Evolutionary conservation across 768 basidiomycete genomes (phyloP).

Genomic region (Podaxis rugospora): DNA sequence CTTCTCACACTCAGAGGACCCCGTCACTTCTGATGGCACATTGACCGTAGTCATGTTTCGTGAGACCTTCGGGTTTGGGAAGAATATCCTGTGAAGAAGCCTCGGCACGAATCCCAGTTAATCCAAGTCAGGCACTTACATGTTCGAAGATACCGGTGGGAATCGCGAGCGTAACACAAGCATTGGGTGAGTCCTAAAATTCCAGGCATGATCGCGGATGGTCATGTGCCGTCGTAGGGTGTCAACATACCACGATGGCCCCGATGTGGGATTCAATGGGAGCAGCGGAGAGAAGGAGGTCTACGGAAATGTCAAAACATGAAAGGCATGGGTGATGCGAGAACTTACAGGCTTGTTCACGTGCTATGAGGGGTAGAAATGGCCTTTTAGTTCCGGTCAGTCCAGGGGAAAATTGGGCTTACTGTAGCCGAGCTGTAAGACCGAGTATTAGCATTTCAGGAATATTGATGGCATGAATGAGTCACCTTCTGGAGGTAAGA

Average conservation of each 20-base stretch:
- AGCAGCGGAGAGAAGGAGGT: conserved; percentile 64
- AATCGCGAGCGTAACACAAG: conserved; percentile 69
- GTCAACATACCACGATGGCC: conserved; percentile 54
- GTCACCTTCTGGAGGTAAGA: conserved; percentile 64
- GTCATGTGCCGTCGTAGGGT: neutral
- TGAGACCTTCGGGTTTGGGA: conserved; percentile 59
- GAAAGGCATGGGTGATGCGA: neutral
- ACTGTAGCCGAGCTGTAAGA: conserved; percentile 66
- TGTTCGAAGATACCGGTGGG: conserved; percentile 78
- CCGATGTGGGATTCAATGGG: conserved; percentile 68
- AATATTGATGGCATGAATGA: neutral
- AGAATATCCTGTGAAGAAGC: conserved; percentile 50
- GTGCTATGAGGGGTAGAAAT: conserved; percentile 36
- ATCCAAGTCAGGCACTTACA: conserved; percentile 29
- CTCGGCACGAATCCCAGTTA: neutral
- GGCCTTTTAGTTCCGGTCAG: neutral
- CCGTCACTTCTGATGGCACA: conserved; percentile 67
- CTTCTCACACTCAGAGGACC: conserved; percentile 21
- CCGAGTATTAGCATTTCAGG: neutral
- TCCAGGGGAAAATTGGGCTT: conserved; percentile 20
- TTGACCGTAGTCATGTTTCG: conserved; percentile 56
- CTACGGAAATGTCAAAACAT: conserved; percentile 23
- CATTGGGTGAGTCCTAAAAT: conserved; percentile 69
- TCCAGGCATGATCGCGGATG: neutral
- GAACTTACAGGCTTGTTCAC: conserved; percentile 69